Evolutionary conservation across 345 rosid genomes (phyloP), one percentile per base, ranked within the genome.

Genomic region (Bruguiera sexangula): DNA sequence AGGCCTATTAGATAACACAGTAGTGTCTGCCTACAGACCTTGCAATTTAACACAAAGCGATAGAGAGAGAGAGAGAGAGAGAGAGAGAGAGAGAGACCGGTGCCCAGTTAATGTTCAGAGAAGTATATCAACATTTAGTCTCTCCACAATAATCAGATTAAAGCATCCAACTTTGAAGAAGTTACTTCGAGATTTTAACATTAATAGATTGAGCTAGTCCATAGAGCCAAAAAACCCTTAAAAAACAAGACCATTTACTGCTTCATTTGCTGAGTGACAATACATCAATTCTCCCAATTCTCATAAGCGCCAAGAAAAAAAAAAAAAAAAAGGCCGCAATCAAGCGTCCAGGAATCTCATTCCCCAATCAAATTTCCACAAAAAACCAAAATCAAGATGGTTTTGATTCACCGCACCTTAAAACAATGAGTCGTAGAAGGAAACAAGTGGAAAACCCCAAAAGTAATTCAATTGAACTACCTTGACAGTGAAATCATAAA

Each of bases 401-500:
- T 22, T 13, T 43, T 11, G 53, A 6, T 22, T 32, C 37, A 56
- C 15, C 53, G 1, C 30, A 9, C 29, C 56, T 26, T 22, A 20
- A 18, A 2, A 61, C 13, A 21, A 52, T 1, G 29, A 24, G 26
- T 27, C 26, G 24, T 1, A n/a, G 26, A 37, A 36, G 8, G 2
- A 57, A 15, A 4, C 19, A 68, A 61, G 54, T 22, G 0, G 36
- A 37, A 67, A 60, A 9, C 21, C 31, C 22, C 31, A 24, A 19
- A 36, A 66, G 37, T 79, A 5, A 68, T 2, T 1, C 8, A 29
- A 30, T 62, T 21, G 26, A 56, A 39, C 22, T 48, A 93, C 96
- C 92, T 93, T 93, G 57, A 91, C 97, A 54, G 90, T 89, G 88
- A 93, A 90, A 66, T 89, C 93, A 53, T 93, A 78, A 22, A 89